Percentiles rank a stretch among this genome's conserved stretches.
Conservation (phyloP, 352 stramenopile species). For the Pythium diclinum region DNA sequence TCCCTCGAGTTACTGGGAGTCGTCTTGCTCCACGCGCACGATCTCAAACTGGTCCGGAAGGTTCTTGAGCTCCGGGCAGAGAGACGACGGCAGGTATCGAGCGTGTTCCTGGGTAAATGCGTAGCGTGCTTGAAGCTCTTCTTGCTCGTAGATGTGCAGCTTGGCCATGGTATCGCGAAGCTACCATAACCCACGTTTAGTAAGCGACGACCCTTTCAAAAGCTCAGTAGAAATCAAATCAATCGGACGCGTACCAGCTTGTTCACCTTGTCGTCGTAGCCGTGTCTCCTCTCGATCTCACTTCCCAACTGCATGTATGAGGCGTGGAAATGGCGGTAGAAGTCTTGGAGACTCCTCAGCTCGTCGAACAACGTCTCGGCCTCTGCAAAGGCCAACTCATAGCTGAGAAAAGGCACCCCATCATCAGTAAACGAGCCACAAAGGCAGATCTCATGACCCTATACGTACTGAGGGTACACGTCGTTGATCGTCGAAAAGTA, state of each 20-base stretch:
- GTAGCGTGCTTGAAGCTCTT: conserved; percentile 41
- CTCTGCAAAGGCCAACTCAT: conserved; percentile 63
- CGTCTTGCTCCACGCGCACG: conserved; percentile 22
- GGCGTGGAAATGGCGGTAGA: conserved; percentile 75
- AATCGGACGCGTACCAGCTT: conserved; percentile 36
- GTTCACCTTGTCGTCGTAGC: conserved; percentile 50
- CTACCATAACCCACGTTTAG: conserved; percentile 17
- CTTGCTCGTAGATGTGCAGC: conserved; percentile 44
- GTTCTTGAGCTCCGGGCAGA: conserved; percentile 76
- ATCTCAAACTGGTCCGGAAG: conserved; percentile 52
- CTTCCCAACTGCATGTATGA: conserved; percentile 57
- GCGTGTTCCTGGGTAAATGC: conserved; percentile 58
- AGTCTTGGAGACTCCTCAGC: conserved; percentile 68
- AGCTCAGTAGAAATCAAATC: not conserved
- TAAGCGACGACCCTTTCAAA: not conserved
- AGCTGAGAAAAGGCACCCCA: conserved; percentile 30
- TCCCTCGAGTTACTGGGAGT: conserved; percentile 9
- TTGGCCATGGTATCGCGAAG: conserved; percentile 54
- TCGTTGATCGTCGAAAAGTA: conserved; percentile 87
- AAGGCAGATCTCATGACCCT: too few relatives aligned
- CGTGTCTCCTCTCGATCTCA: conserved; percentile 53
- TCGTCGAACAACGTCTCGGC: conserved; percentile 77
- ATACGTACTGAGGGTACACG: conserved; percentile 62
- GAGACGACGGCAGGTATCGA: conserved; percentile 62
- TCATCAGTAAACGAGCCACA: not conserved